Conservation (phyloP, 345 rosid genomes). For the Euclidium syriacum region DNA sequence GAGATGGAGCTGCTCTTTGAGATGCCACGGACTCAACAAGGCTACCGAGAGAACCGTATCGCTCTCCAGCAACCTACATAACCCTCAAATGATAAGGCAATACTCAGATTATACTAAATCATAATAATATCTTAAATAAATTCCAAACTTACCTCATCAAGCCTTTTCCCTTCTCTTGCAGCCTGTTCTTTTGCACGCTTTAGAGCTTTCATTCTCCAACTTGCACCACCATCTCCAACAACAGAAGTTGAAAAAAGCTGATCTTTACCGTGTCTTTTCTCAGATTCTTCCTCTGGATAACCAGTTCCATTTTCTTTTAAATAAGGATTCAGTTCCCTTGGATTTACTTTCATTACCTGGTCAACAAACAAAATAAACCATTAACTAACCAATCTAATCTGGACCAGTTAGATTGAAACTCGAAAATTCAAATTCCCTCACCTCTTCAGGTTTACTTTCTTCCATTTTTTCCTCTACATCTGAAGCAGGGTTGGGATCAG, state of each 20-base stretch:
- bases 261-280: constrained; percentile 33
- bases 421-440: constrained; percentile 11
- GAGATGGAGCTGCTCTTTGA: constrained; percentile 68
- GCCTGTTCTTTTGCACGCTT: constrained; percentile 93
- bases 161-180: constrained; percentile 66
- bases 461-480: constrained; percentile 34
- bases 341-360: constrained; percentile 48
- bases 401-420: not conserved
- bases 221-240: constrained; percentile 95
- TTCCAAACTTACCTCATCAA: constrained; percentile 50
- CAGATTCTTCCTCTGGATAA: constrained; percentile 68
- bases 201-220: constrained; percentile 91
- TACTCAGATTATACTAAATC: constrained; percentile 4
- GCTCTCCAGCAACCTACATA: constrained; percentile 72
- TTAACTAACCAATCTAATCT: not conserved
- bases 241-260: constrained; percentile 47
- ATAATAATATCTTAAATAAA: not conserved
- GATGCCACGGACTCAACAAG: constrained; percentile 68
- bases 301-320: constrained; percentile 69
- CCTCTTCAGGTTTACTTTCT: constrained; percentile 52
- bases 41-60: constrained; percentile 78
- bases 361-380: not conserved
- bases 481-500: constrained; percentile 31
- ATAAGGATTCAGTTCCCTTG: constrained; percentile 85
- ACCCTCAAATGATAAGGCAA: constrained; percentile 12